Evolutionary conservation across 31 red algal genomes (phyloP).

Genomic region (Asparagopsis taxiformis): DNA sequence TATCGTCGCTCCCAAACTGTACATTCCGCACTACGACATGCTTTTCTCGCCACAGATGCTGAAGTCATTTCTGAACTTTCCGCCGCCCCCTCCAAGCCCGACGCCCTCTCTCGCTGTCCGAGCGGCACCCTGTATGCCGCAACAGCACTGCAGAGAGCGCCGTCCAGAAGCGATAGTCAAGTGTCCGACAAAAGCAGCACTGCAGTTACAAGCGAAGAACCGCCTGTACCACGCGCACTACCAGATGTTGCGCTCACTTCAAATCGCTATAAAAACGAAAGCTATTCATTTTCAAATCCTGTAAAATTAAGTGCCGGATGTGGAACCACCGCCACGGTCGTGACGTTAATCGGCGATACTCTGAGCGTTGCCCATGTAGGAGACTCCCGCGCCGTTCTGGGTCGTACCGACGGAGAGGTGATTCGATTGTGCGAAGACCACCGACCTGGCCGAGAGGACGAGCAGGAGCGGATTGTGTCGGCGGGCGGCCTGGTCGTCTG

Average conservation of each 20-base stretch:
- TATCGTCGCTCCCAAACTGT: constrained; percentile 11
- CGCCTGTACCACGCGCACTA: neutral
- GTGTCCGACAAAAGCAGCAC: neutral
- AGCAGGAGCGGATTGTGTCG: constrained; percentile 36
- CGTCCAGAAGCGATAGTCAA: neutral
- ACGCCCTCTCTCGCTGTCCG: neutral
- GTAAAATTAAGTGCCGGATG: constrained; percentile 10
- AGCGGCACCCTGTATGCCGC: neutral
- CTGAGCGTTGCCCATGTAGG: constrained; percentile 81
- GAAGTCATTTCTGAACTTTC: neutral
- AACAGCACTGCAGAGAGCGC: neutral
- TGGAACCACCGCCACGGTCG: constrained; percentile 71
- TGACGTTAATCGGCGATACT: constrained; percentile 29
- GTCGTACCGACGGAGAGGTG: neutral
- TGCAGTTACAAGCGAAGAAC: neutral
- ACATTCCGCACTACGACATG: constrained; percentile 13
- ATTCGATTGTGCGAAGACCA: constrained; percentile 68
- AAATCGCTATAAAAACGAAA: too few relatives aligned
- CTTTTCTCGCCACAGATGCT: constrained; percentile 42
- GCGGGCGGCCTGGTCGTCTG: constrained; percentile 56
- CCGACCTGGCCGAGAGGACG: constrained; percentile 42
- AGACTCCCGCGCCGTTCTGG: constrained; percentile 79
- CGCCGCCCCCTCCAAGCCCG: neutral
- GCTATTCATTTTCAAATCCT: neutral
- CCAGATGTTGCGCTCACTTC: constrained; percentile 1